Evolutionary conservation across 768 basidiomycete species (phyloP), one percentile per base, ranked within the genome.

Genomic region (Megacollybia marginata): DNA sequence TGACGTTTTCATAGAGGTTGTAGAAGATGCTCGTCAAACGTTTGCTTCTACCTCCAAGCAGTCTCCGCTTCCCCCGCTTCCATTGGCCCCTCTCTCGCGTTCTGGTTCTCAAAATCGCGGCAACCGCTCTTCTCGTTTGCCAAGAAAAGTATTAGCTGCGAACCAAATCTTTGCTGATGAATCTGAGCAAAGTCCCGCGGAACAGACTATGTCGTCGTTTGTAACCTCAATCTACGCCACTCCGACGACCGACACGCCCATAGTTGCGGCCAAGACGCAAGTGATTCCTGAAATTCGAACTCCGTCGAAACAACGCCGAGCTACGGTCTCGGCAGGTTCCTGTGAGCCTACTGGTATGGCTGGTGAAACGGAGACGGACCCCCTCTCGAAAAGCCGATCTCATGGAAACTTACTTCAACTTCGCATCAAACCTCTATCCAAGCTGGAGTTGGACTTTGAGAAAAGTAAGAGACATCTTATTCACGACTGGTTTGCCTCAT

Each of bases 1-100:
- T 48, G 35, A 58, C 49, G 31, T 42, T 47, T 55, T 43, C 52
- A 12, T 48, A 91, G 88, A 79, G 69, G 88, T 90, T 13, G 85
- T 90, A 7, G 84, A 89, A 59, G 90, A 90, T 57, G 82, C 88
- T 12, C 74, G 83, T 38, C 80, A 85, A 60, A 84, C 77, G 50
- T 91, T 92, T 58, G 83, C 79, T 23, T 75, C 78, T 9, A 71
- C 74, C 6, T 69, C 75, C 2, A 70, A 69, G 61, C 56, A 69
- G 44, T 63, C 71, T 35, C 65, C 72, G 28, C 73, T 83, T 42
- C 82, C 83, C 9, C 74, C 85, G 12, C 75, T 88, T 23, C 85
- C 87, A 1, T 66, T 83, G 13, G 70, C 75, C 0, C 82, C 83
- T 4, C 61, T 78, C 16, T 73, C 81, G 3, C 73, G 79, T 16